phyloP scores from a whole-genome alignment of 305 asterid genomes.

The Solanum hybrid region DNA sequence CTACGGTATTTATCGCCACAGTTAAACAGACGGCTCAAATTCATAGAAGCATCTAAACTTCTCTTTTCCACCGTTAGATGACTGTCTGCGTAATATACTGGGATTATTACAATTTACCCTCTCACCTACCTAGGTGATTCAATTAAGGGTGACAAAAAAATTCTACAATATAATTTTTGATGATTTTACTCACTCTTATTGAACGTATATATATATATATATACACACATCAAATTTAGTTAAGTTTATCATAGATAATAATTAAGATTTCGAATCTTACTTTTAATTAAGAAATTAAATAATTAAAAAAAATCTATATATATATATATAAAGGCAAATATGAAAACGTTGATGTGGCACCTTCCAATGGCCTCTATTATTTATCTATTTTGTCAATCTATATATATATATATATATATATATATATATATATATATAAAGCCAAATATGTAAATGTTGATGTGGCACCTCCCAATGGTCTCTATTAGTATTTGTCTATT shows the following conservation, averaged over 20 bases:
- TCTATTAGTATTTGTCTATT: too few relatives aligned
- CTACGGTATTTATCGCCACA: constrained; percentile 16
- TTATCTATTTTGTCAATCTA: too few relatives aligned
- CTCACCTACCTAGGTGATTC: neutral
- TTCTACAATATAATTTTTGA: neutral
- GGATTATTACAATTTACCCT: neutral
- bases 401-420: too few relatives aligned
- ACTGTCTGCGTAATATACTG: neutral
- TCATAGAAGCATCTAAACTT: constrained; percentile 29
- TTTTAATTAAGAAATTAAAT: neutral
- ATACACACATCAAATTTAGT: neutral
- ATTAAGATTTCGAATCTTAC: neutral
- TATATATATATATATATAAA: too few relatives aligned
- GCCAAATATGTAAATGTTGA: too few relatives aligned
- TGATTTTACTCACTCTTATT: neutral
- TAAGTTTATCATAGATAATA: neutral
- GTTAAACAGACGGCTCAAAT: constrained; percentile 31
- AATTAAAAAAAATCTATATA: too few relatives aligned
- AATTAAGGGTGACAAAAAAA: neutral
- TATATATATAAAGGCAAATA: too few relatives aligned
- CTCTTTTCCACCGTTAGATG: constrained; percentile 10
- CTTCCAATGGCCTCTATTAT: too few relatives aligned
- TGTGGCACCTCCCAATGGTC: too few relatives aligned
- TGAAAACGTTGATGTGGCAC: too few relatives aligned
- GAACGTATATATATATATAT: too few relatives aligned